Evolutionary conservation across 352 stramenopile genomes (phyloP).

Genomic region (Aphanomyces cochlioides): DNA sequence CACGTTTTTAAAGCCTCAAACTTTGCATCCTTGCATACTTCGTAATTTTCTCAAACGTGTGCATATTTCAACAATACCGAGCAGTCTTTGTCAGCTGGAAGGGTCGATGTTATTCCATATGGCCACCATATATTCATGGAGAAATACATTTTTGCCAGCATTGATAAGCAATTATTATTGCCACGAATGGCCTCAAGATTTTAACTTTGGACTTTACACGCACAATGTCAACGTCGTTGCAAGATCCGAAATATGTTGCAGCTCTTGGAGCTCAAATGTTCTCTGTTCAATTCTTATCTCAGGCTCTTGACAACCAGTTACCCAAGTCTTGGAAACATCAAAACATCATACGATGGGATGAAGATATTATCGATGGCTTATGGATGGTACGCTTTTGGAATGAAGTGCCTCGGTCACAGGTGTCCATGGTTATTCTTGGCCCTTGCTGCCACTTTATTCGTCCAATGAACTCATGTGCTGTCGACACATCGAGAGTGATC

Average conservation of each 20-base stretch:
- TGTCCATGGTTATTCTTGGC: slow-evolving; percentile 68
- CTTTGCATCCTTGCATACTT: slow-evolving; percentile 60
- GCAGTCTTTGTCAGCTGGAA: slow-evolving; percentile 62
- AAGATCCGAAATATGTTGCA: slow-evolving; percentile 50
- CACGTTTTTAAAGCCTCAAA: slow-evolving; percentile 44
- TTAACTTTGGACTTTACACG: slow-evolving; percentile 59
- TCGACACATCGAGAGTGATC: slow-evolving; percentile 49
- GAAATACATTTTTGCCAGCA: slow-evolving; percentile 62
- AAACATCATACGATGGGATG: slow-evolving; percentile 46
- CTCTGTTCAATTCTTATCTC: slow-evolving; percentile 66
- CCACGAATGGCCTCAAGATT: slow-evolving; percentile 45
- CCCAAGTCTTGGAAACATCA: slow-evolving; percentile 55
- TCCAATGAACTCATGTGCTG: slow-evolving; percentile 58
- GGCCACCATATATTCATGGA: slow-evolving; percentile 38
- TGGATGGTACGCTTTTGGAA: slow-evolving; percentile 86
- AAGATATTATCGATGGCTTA: slow-evolving; percentile 43
- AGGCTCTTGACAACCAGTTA: slow-evolving; percentile 57
- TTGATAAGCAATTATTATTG: slow-evolving; percentile 72
- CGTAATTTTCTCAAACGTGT: slow-evolving; percentile 53
- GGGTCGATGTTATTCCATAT: slow-evolving; percentile 48
- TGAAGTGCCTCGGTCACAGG: slow-evolving; percentile 71
- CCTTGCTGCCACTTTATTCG: slow-evolving; percentile 73
- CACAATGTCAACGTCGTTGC: slow-evolving; percentile 54
- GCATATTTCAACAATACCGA: slow-evolving; percentile 46
- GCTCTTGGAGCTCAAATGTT: slow-evolving; percentile 57